A percentile compares a stretch with the other conserved stretches of the same genome.
phyloP scores from a whole-genome alignment of 1,139 yeast genomes.

The Pichia sp. region DNA sequence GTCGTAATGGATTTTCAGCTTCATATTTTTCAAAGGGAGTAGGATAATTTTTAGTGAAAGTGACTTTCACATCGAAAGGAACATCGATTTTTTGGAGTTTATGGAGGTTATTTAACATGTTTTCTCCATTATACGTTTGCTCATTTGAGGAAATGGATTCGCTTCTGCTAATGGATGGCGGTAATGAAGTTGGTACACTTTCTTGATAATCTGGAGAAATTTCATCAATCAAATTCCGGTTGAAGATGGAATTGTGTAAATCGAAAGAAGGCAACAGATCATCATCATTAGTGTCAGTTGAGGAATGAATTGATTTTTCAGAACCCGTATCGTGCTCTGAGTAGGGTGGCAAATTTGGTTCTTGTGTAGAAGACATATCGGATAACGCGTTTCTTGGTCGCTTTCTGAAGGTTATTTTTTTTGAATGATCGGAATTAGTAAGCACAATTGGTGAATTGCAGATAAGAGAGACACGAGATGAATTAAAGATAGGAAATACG shows the following conservation, averaged over 20 bases:
- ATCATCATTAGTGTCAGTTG: not conserved
- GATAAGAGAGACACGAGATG: no score
- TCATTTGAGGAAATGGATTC: not conserved
- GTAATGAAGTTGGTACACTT: not conserved
- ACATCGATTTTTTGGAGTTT: not conserved
- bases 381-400: no score
- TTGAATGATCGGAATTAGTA: no score
- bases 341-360: no score
- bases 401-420: no score
- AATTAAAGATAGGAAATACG: no score
- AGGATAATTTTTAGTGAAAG: slow-evolving; percentile 7
- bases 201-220: not conserved
- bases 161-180: not conserved
- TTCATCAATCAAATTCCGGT: not conserved
- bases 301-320: no score
- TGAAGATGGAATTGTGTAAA: not conserved
- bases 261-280: not conserved
- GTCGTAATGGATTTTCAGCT: slow-evolving; percentile 5
- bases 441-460: no score
- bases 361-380: no score
- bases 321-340: no score
- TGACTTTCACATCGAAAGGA: slow-evolving; percentile 10
- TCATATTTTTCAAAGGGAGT: not conserved
- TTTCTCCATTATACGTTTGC: not conserved
- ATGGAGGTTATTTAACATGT: not conserved